Percentiles rank a stretch among this genome's conserved stretches.
Conservation (phyloP, 345 rosid genomes). For the Rubroshorea leprosula region DNA sequence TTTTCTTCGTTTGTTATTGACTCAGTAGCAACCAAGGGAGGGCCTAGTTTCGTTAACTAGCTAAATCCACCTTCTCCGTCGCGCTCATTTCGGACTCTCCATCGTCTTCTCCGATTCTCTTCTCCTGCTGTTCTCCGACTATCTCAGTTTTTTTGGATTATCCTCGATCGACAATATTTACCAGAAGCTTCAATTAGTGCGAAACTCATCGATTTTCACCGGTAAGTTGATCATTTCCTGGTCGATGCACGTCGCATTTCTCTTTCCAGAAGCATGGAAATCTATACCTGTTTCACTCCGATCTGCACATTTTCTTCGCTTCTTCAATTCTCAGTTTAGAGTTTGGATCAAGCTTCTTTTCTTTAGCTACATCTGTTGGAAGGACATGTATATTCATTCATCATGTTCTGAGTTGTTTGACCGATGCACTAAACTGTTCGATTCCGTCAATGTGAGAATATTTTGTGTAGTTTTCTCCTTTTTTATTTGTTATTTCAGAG, state of each 20-base stretch:
- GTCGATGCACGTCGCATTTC: neutral
- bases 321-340: conserved; percentile 6
- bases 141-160: neutral
- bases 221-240: conserved; percentile 7
- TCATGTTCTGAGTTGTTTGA: no score
- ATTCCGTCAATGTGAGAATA: conserved; percentile 14
- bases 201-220: conserved; percentile 4
- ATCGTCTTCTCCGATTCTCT: conserved; percentile 46
- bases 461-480: no score
- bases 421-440: conserved; percentile 6
- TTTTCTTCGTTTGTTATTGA: neutral
- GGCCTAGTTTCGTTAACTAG: neutral
- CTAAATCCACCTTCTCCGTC: conserved; percentile 34
- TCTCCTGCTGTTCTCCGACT: conserved; percentile 10
- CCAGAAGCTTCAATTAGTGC: conserved; percentile 4
- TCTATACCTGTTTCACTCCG: conserved; percentile 14
- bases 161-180: neutral
- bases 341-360: neutral
- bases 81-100: conserved; percentile 53
- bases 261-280: conserved; percentile 2
- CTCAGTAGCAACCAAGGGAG: conserved; percentile 10
- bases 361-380: neutral
- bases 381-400: no score
- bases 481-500: neutral
- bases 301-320: conserved; percentile 13